A percentile compares a stretch with the other conserved stretches of the same genome.
Conservation (phyloP, 768 basidiomycete species). For the Exidia glandulosa region DNA sequence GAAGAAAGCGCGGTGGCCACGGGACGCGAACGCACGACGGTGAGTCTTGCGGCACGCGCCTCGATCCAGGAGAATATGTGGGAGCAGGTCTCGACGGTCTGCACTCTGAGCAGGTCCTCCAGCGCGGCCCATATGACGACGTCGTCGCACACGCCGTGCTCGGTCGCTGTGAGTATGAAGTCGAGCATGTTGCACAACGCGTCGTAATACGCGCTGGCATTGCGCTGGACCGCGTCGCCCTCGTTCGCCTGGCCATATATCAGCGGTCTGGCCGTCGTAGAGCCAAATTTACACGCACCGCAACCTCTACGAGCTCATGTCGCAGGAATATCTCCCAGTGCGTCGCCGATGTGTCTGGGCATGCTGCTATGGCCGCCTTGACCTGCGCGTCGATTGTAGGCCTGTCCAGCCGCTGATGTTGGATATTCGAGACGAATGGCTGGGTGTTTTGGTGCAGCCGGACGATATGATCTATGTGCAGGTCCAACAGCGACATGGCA, state of each 20-base stretch:
- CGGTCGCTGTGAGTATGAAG: slow-evolving; percentile 63
- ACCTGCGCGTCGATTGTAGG: slow-evolving; percentile 49
- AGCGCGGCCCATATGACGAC: slow-evolving; percentile 63
- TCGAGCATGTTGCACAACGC: slow-evolving; percentile 55
- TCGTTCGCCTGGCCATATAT: slow-evolving; percentile 44
- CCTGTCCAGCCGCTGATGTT: no score
- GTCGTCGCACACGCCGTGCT: slow-evolving; percentile 66
- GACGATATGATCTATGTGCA: no score
- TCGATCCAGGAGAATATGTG: slow-evolving; percentile 87
- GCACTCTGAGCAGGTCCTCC: slow-evolving; percentile 74
- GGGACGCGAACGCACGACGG: slow-evolving; percentile 19
- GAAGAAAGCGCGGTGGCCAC: background rate
- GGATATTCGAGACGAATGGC: no score
- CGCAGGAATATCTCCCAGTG: slow-evolving; percentile 68
- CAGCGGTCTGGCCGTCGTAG: background rate
- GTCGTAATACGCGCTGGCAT: slow-evolving; percentile 46
- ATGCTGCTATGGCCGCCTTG: slow-evolving; percentile 5
- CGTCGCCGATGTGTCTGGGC: slow-evolving; percentile 7
- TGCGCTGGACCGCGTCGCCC: slow-evolving; percentile 47
- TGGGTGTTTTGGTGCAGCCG: no score
- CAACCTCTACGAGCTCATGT: slow-evolving; percentile 60
- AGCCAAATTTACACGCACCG: slow-evolving; percentile 36
- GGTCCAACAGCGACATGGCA: no score
- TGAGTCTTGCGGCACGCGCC: slow-evolving; percentile 53
- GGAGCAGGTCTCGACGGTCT: slow-evolving; percentile 77